Conservation (phyloP, 1,284 basidiomycete genomes). For the Trichosporon coremiiforme region DNA sequence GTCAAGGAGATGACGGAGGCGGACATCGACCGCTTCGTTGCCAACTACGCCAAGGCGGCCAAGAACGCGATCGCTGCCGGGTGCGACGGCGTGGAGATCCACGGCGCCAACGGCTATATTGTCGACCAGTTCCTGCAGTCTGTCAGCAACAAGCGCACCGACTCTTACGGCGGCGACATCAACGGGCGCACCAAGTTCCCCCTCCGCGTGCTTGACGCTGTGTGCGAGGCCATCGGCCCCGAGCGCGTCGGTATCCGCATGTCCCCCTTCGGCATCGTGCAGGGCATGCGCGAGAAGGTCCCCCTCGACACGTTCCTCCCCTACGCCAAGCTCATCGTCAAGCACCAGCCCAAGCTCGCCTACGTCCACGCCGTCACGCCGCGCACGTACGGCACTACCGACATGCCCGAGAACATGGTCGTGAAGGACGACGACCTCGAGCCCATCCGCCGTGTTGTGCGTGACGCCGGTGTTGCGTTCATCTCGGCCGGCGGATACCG, state of each 20-base stretch:
- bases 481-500: slow-evolving; percentile 61
- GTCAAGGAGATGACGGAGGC: slow-evolving; percentile 36
- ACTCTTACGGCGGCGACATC: slow-evolving; percentile 64
- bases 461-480: slow-evolving; percentile 46
- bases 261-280: slow-evolving; percentile 62
- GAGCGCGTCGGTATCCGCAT: slow-evolving; percentile 62
- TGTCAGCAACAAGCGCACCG: slow-evolving; percentile 62
- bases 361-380: slow-evolving; percentile 66
- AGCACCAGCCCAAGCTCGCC: slow-evolving; percentile 60
- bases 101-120: slow-evolving; percentile 47
- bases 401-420: slow-evolving; percentile 31
- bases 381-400: slow-evolving; percentile 38
- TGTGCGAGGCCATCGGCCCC: slow-evolving; percentile 61
- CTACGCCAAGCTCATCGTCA: slow-evolving; percentile 43
- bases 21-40: slow-evolving; percentile 57
- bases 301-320: slow-evolving; percentile 56
- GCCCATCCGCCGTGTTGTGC: slow-evolving; percentile 33
- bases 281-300: slow-evolving; percentile 52
- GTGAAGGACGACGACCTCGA: slow-evolving; percentile 36
- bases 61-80: slow-evolving; percentile 64
- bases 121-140: slow-evolving; percentile 64
- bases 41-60: slow-evolving; percentile 60
- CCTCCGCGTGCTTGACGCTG: slow-evolving; percentile 61
- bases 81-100: slow-evolving; percentile 67
- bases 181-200: slow-evolving; percentile 63